Conservation (phyloP, 1,139 yeast species). For the Meyerozyma carpophila region DNA sequence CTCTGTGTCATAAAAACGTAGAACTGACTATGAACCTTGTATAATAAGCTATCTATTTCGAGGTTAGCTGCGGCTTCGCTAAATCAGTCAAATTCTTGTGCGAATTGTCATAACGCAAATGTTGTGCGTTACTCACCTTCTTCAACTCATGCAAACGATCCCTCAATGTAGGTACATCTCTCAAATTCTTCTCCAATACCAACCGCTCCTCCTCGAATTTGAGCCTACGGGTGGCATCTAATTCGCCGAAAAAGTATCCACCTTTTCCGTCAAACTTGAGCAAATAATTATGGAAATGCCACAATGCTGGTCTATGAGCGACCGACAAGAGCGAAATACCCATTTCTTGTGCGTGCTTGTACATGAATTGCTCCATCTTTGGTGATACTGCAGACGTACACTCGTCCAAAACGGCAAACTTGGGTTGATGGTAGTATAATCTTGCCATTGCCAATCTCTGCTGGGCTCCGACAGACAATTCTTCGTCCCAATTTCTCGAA, state of each 20-base stretch:
- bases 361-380: conserved; percentile 87
- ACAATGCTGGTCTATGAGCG: conserved; percentile 85
- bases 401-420: conserved; percentile 91
- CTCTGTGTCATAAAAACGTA: too few relatives aligned
- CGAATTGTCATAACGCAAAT: conserved; percentile 13
- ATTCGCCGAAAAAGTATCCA: conserved; percentile 60
- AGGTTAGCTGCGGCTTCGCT: background rate
- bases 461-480: conserved; percentile 86
- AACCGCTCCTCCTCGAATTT: conserved; percentile 68
- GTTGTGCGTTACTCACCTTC: conserved; percentile 46
- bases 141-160: conserved; percentile 57
- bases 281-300: conserved; percentile 86
- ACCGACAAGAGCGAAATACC: conserved; percentile 86
- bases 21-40: background rate
- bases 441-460: conserved; percentile 93
- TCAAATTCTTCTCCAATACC: conserved; percentile 55
- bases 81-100: conserved; percentile 10
- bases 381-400: conserved; percentile 94
- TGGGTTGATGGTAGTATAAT: conserved; percentile 83
- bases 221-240: conserved; percentile 66
- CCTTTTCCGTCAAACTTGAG: conserved; percentile 86
- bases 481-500: conserved; percentile 82
- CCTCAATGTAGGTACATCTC: conserved; percentile 62
- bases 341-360: conserved; percentile 71
- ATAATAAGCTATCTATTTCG: background rate